Evolutionary conservation across 2,329 filamentous ascomycete genomes (phyloP), one percentile per base, ranked within the genome.

Genomic region (Penicillium polonicum): DNA sequence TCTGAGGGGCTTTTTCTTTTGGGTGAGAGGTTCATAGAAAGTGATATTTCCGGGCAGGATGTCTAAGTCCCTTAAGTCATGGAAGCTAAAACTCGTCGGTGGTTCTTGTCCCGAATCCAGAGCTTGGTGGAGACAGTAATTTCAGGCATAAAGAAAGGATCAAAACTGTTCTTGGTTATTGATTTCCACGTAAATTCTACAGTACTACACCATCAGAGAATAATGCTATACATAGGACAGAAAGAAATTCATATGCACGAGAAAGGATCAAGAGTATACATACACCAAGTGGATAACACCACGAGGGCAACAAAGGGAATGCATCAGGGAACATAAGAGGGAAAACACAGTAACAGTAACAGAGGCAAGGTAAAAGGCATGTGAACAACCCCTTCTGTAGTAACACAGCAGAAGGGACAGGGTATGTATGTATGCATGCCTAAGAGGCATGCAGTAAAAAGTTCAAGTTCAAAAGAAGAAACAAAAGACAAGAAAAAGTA

Each of bases 341-440:
- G 15, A 44, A 33, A 41, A 12, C 35, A 21, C 21, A 55, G 15
- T 13, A 33, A n/a, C 35, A 33, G 35, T 29, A 53, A 57, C 19
- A 46, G 2, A 50, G 17, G n/a, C n/a, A 53, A 38, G 33, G 15
- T 19, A 45, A 43, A 48, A 55, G 13, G 27, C 38, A 46, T 46
- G 54, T 42, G 43, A 53, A 53, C 49, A 57, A 46, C 27, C 55
- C 35, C 36, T 9, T 38, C 55, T 42, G 33, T 10, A 13, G 29
- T 33, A 12, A 36, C n/a, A 52, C 12, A 23, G 42, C 42, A 57
- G 42, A 45, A 41, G 27, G 42, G 42, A 53, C 19, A 57, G 55
- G 55, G 55, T 57, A 57, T 53, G 39, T 52, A 57, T 53, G 54
- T 42, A 48, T 52, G 27, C 41, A 56, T 45, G 54, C 27, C 49